Evolutionary conservation across 805 yeast genomes (phyloP).

Genomic region (Yamadazyma akitaensis): DNA sequence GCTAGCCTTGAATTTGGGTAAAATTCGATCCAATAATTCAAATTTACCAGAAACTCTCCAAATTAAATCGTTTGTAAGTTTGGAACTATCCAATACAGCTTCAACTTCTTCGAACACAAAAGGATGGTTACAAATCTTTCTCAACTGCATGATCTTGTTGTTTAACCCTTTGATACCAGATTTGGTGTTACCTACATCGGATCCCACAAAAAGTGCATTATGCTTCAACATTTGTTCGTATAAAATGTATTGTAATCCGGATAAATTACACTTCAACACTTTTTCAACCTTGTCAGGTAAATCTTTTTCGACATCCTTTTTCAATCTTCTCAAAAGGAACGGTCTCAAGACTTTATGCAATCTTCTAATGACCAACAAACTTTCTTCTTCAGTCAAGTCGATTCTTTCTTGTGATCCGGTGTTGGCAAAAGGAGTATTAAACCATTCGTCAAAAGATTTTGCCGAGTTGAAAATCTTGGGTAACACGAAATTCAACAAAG

Average conservation of each 20-base stretch:
- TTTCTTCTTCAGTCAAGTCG: constrained; percentile 83
- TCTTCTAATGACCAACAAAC: constrained; percentile 76
- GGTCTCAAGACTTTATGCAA: constrained; percentile 85
- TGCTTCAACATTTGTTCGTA: constrained; percentile 77
- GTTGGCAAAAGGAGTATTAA: constrained; percentile 83
- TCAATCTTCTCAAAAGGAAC: constrained; percentile 76
- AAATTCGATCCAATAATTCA: constrained; percentile 68
- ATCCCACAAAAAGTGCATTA: constrained; percentile 66
- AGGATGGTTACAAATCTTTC: constrained; percentile 86
- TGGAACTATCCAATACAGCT: constrained; percentile 59
- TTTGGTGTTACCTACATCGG: constrained; percentile 55
- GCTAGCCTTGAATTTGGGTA: constrained; percentile 69
- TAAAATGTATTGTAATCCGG: constrained; percentile 65
- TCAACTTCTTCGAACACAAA: constrained; percentile 84
- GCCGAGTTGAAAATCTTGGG: constrained; percentile 85
- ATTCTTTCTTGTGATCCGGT: constrained; percentile 80
- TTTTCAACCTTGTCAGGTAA: constrained; percentile 82
- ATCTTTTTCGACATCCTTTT: constrained; percentile 84
- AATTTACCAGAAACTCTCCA: constrained; percentile 82
- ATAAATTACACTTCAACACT: constrained; percentile 74
- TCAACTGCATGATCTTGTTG: constrained; percentile 79
- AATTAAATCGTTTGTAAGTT: constrained; percentile 59
- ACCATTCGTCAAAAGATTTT: constrained; percentile 86
- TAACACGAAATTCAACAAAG: constrained; percentile 72
- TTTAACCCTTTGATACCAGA: constrained; percentile 74